These are phyloP conservation scores for Thozetella sp. DNA, from an alignment of 495 filamentous ascomycete species.

Conservation along the genomic window DNA sequence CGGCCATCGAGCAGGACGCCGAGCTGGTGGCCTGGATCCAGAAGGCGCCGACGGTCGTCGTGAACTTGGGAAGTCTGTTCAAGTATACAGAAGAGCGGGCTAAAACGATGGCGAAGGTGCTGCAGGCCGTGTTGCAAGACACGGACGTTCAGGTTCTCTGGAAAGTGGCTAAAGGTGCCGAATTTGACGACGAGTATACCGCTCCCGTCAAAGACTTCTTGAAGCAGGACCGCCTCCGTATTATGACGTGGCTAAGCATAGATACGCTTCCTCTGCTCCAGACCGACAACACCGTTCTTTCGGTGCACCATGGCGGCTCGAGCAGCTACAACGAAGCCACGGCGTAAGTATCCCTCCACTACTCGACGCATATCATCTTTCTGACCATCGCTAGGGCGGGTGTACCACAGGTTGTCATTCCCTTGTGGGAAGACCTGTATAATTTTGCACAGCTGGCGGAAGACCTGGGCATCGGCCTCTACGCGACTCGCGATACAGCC, in stretches of 20 bases:
- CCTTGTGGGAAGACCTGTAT: conserved; percentile 52
- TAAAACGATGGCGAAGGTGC: conserved; percentile 29
- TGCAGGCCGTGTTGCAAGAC: conserved; percentile 32
- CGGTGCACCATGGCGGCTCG: conserved; percentile 55
- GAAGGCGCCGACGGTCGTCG: conserved; percentile 42
- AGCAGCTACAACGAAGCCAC: conserved; percentile 56
- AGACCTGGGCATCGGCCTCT: conserved; percentile 49
- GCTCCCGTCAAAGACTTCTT: conserved; percentile 9
- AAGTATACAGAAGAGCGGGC: conserved; percentile 28
- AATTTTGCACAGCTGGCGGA: conserved; percentile 49
- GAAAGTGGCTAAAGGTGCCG: conserved; percentile 31
- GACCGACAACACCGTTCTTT: conserved; percentile 42
- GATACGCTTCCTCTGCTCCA: conserved; percentile 48
- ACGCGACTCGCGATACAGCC: conserved; percentile 35
- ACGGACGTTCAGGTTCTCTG: conserved; percentile 44
- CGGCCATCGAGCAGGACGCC: conserved; percentile 36
- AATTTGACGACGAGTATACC: not conserved
- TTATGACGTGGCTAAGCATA: conserved; percentile 46
- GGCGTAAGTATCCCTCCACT: conserved; percentile 35
- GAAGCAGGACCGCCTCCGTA: conserved; percentile 28
- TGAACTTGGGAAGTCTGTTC: conserved; percentile 50
- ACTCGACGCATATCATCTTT: not conserved
- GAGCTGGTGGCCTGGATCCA: conserved; percentile 45
- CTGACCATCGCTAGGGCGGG: conserved; percentile 32
- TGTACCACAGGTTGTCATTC: conserved; percentile 50